Conservation (phyloP, 1,284 basidiomycete genomes). For the Rhodotorula glutinis region DNA sequence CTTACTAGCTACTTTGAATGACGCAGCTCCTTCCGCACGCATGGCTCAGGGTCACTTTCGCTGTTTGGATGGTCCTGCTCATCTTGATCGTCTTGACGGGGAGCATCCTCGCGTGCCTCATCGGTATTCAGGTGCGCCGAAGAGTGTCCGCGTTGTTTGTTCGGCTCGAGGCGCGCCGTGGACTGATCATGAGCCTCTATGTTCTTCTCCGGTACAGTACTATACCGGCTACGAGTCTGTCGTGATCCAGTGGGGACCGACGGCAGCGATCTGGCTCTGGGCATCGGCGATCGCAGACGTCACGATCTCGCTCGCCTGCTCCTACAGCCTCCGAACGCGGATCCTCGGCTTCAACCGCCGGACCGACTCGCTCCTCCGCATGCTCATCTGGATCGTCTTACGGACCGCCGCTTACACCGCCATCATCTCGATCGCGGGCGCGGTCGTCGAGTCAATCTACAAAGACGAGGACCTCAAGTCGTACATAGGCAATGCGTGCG, state of each 20-base stretch:
- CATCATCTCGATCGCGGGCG: constrained; percentile 11
- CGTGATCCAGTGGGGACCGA: constrained; percentile 4
- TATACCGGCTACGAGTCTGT: neutral
- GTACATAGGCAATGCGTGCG: neutral
- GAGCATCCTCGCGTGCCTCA: neutral
- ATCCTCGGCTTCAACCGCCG: constrained; percentile 21
- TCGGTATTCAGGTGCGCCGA: neutral
- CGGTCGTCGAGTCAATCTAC: neutral
- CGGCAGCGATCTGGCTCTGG: constrained; percentile 8
- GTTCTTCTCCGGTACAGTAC: neutral
- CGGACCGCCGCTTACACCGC: constrained; percentile 27
- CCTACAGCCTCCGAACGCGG: constrained; percentile 7
- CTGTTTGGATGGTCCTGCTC: neutral
- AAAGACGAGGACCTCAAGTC: neutral
- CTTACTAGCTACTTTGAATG: too few relatives aligned
- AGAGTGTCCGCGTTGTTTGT: too few relatives aligned
- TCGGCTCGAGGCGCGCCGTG: too few relatives aligned
- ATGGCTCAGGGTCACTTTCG: neutral
- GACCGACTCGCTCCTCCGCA: constrained; percentile 18
- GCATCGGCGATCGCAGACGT: constrained; percentile 9
- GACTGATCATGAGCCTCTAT: too few relatives aligned
- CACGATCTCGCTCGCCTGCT: constrained; percentile 17
- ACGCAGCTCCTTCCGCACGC: constrained; percentile 7
- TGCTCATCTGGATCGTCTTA: constrained; percentile 12
- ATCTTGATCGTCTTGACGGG: constrained; percentile 11